Base-by-base conservation (phyloP, 768 basidiomycete genomes). In the Tricholoma bakamatsutake region DNA sequence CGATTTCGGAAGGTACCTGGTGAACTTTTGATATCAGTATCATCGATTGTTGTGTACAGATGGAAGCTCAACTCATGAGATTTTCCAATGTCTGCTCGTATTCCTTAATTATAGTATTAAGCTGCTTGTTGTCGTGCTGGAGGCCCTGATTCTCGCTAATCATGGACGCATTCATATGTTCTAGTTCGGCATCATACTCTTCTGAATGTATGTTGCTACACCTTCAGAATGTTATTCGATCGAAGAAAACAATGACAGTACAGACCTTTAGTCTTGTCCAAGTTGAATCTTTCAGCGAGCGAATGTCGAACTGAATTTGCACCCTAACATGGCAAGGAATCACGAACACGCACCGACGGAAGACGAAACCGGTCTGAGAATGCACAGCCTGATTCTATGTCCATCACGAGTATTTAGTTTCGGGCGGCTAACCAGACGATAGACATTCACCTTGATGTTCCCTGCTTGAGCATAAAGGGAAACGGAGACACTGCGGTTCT, bases 41-140 rank as follows among this genome's bases (percentile, higher is more conserved):
- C 15, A 48, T 48, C 17, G 5, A 31, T 48, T 48, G 28, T 48
- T 31, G 46, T 17, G 1, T 48, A 30, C 6, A 17, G 28, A 34
- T 46, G 37, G 46, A 56, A 61, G 57, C 64, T 64, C 61, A 69
- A 78, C 85, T 82, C 97, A 99, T 99, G 43, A 98, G 83, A 6
- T 81, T 90, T 70, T 99, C 97, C 31, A 99, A 74, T 0, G 96
- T 98, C 66, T 92, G 89, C 68, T 99, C 97, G 65, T 97, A 98
- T 68, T 99, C 97, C 64, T 94, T 94, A 63, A 98, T 87, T 52
- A 99, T 76, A 5, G 80, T 75, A 60, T 87, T 90, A 31, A 99
- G 79, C 62, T 98, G 96, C 67, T 97, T 96, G 76, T 98, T 99
- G 73, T 98, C 97, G 62, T 96, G 83, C 63, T 90, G 83, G 42